These are phyloP conservation scores for Amphibolis antarctica DNA, from an alignment of 106 monocot genomes.

Conservation along the genomic window DNA sequence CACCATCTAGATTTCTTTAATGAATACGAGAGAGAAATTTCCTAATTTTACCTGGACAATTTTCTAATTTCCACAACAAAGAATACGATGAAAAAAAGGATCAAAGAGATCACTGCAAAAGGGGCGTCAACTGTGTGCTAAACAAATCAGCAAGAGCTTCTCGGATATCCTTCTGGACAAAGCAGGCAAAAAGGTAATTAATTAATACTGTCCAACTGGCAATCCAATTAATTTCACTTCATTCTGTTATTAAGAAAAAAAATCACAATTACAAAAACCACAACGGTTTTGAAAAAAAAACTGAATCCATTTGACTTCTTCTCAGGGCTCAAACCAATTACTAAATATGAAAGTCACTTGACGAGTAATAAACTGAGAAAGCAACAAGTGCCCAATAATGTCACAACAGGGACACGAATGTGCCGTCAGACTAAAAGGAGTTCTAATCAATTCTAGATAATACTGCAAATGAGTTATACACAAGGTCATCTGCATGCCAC, in stretches of 20 bases:
- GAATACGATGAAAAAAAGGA: not conserved
- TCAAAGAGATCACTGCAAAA: conserved; percentile 3
- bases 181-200: not conserved
- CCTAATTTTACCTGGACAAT: too few relatives aligned
- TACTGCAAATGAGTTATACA: not conserved
- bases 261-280: not conserved
- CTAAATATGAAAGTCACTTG: too few relatives aligned
- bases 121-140: conserved; percentile 2
- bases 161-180: conserved; percentile 10
- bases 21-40: not conserved
- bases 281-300: not conserved
- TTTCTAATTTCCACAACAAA: not conserved
- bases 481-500: not conserved
- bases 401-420: too few relatives aligned
- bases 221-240: not conserved
- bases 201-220: not conserved
- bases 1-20: not conserved
- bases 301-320: too few relatives aligned
- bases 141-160: conserved; percentile 11
- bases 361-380: too few relatives aligned
- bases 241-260: not conserved
- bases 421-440: too few relatives aligned
- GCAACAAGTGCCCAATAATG: too few relatives aligned
- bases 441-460: too few relatives aligned
- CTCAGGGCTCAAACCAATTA: too few relatives aligned